These are phyloP conservation scores for Trifolium fragiferum DNA, from an alignment of 306 rosid genomes.

Conservation along the genomic window DNA sequence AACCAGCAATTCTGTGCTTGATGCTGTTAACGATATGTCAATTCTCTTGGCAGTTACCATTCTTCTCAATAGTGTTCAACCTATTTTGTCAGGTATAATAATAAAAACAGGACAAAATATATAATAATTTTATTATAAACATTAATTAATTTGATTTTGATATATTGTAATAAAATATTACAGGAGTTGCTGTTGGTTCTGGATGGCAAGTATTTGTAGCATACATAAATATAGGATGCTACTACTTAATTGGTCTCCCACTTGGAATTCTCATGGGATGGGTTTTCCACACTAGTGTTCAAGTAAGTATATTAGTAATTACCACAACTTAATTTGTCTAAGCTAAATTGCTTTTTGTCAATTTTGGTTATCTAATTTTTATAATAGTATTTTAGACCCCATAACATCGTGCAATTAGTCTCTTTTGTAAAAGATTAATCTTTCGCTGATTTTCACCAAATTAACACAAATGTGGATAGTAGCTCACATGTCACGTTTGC, in stretches of 20 bases:
- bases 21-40: slow-evolving; percentile 53
- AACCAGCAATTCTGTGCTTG: slow-evolving; percentile 51
- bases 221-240: slow-evolving; percentile 61
- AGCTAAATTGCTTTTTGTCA: too few species aligned
- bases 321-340: too few species aligned
- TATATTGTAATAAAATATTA: background rate
- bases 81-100: slow-evolving; percentile 66
- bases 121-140: too few species aligned
- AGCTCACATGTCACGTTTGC: too few species aligned
- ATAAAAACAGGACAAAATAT: too few species aligned
- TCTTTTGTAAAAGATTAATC: too few species aligned
- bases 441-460: too few species aligned
- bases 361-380: too few species aligned
- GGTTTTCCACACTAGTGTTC: slow-evolving; percentile 51
- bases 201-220: slow-evolving; percentile 76
- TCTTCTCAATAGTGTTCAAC: slow-evolving; percentile 74
- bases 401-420: too few species aligned
- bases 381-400: too few species aligned
- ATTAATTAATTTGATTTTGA: background rate
- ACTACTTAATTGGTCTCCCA: slow-evolving; percentile 60
- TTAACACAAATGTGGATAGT: too few species aligned
- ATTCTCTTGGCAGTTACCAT: slow-evolving; percentile 60
- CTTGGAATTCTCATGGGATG: slow-evolving; percentile 60
- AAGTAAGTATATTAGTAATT: background rate
- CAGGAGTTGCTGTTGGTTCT: slow-evolving; percentile 76